Evolutionary conservation across 73 alveolate genomes (phyloP).

Genomic region (Symbiodinium pilosum): DNA sequence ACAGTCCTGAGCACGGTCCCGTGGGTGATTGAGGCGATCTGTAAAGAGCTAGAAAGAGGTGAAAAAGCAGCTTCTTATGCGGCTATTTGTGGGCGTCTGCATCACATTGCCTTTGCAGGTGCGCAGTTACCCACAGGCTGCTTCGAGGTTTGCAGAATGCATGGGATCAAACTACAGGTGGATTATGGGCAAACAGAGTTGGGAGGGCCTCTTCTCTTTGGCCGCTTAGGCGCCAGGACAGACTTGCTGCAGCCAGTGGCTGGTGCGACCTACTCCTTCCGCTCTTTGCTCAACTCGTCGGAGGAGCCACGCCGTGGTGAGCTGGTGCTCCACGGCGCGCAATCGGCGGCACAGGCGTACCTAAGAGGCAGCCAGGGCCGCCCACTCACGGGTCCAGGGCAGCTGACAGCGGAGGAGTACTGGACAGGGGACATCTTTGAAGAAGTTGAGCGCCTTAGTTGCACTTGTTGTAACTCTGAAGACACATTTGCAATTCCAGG

Average conservation of each 20-base stretch:
- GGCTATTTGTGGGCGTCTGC: conserved; percentile 5
- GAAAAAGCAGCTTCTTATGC: neutral
- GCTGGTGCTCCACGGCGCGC: conserved; percentile 9
- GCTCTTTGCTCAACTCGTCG: conserved; percentile 3
- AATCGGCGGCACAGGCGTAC: conserved; percentile 7
- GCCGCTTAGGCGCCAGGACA: conserved; percentile 6
- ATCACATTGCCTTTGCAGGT: conserved; percentile 14
- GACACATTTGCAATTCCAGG: neutral
- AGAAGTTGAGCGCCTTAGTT: conserved; percentile 7
- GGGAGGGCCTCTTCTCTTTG: conserved; percentile 11
- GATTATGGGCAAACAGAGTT: conserved; percentile 11
- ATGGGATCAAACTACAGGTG: conserved; percentile 10
- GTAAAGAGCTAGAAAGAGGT: conserved; percentile 1
- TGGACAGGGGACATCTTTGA: conserved; percentile 12
- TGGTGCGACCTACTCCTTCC: conserved; percentile 11
- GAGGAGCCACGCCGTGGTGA: conserved; percentile 24
- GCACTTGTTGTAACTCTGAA: neutral
- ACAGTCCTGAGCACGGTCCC: conserved; percentile 26
- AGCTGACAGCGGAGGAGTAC: conserved; percentile 10
- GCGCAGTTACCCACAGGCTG: neutral
- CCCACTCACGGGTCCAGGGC: conserved; percentile 17
- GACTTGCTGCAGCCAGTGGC: conserved; percentile 7
- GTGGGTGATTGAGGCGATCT: conserved; percentile 10
- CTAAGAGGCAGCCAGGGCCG: conserved; percentile 10
- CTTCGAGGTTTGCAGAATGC: neutral